Evolutionary conservation across 352 stramenopile genomes (phyloP), one percentile per base, ranked within the genome.

Genomic region (Pythium aristosporum): DNA sequence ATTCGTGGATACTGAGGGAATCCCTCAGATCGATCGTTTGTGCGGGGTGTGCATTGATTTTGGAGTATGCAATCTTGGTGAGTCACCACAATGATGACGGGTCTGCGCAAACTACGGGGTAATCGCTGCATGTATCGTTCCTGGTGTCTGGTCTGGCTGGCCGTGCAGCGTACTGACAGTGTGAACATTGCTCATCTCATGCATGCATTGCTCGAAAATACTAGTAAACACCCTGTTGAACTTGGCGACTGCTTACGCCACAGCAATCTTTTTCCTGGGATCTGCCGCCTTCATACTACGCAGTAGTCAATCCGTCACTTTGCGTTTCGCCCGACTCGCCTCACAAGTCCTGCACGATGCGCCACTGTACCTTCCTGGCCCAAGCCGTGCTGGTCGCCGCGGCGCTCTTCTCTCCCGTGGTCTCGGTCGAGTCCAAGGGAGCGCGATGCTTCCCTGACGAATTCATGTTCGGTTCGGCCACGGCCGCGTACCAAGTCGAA

Each of bases 401-500:
- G 36, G 36, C 36, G 36, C 36, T 41, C 36, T 41, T 41, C 36
- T 12, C 7, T 12, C 12, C 36, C 36, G 7, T 12, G 7, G 12
- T 12, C 12, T 41, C 36, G 7, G 36, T 12, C 36, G 36, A 41
- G 36, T 41, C 36, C 7, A 41, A 41, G 12, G 36, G 36, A 72
- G 79, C 41, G 47, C 81, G 79, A 25, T 88, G 82, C 69, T 89
- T 91, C 57, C 72, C 82, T 1, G 69, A 74, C 16, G 60, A 74
- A 46, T 98, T 98, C 78, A 68, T 95, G 54, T 97, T 91, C 54
- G 95, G 95, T 21, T 81, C 80, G 5, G 91, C 93, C 16, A 98
- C 93, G 5, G 91, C 93, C 1, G 73, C 87, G 32, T 98, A 98
- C 74, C 94, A 99, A 77, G 85, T 98, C 36, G 96, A 99, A 79